A percentile compares a stretch with the other conserved stretches of the same genome.
phyloP scores from a whole-genome alignment of 805 yeast species.

The Kuraishia hungarica region DNA sequence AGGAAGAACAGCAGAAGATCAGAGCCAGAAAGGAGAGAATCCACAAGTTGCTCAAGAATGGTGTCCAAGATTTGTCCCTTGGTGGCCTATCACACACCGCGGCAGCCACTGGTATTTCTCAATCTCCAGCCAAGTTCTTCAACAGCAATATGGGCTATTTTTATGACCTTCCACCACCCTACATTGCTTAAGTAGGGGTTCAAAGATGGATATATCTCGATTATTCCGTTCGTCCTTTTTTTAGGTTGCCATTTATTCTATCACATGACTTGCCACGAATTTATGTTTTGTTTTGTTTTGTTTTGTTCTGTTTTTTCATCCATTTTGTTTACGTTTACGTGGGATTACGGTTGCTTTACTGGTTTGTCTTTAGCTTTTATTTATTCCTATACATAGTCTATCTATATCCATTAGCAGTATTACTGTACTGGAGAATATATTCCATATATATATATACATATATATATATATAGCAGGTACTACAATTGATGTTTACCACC shows the following conservation, averaged over 20 bases:
- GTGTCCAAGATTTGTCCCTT: background rate
- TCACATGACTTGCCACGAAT: background rate
- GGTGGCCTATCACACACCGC: background rate
- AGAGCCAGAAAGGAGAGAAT: background rate
- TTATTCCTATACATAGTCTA: conserved; percentile 11
- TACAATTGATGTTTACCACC: too few relatives aligned
- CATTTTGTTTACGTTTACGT: background rate
- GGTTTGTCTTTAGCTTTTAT: background rate
- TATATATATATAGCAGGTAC: too few relatives aligned
- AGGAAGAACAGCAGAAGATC: background rate
- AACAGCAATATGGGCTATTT: background rate
- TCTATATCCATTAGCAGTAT: conserved; percentile 24
- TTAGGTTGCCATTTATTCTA: background rate
- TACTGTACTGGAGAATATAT: conserved; percentile 7
- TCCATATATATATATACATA: conserved; percentile 7
- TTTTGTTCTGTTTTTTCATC: background rate
- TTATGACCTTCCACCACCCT: background rate
- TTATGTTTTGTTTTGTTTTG: background rate
- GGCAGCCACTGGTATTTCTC: background rate
- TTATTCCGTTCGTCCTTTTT: background rate
- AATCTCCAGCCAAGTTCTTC: conserved; percentile 1
- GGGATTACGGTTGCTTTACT: background rate
- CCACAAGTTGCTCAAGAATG: conserved; percentile 2
- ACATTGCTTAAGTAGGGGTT: background rate
- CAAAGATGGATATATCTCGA: too few relatives aligned